Percentiles rank a stretch among this genome's conserved stretches.
Conservation (phyloP, 164 flowering plant genomes). For the Liquidambar formosana region DNA sequence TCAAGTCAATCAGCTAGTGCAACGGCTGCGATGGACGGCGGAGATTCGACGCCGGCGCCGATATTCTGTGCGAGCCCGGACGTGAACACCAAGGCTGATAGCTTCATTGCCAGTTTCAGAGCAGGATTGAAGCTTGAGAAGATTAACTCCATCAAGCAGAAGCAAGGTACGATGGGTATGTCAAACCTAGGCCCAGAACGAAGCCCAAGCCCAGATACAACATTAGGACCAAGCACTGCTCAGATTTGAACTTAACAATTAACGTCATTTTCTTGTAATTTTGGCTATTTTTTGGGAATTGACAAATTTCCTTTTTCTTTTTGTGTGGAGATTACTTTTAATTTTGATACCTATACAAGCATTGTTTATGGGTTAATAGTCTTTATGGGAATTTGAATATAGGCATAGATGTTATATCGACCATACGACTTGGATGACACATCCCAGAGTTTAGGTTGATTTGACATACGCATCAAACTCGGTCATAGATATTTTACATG, state of each 20-base stretch:
- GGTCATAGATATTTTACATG: too few species aligned
- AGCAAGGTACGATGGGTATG: constrained; percentile 19
- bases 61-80: constrained; percentile 62
- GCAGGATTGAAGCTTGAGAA: constrained; percentile 56
- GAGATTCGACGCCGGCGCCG: constrained; percentile 15
- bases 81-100: constrained; percentile 61
- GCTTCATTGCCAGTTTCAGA: constrained; percentile 57
- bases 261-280: too few species aligned
- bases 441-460: too few species aligned
- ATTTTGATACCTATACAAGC: too few species aligned
- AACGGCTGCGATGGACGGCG: constrained; percentile 13
- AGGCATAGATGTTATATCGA: too few species aligned
- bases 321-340: neutral
- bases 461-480: too few species aligned
- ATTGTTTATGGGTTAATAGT: too few species aligned
- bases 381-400: too few species aligned
- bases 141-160: constrained; percentile 39
- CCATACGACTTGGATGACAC: too few species aligned
- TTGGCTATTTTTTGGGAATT: neutral
- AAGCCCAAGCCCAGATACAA: neutral
- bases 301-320: neutral
- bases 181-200: constrained; percentile 39
- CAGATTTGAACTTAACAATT: neutral
- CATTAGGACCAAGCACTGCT: constrained; percentile 6
- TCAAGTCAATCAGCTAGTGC: constrained; percentile 7